Base-by-base conservation (phyloP, 73 alveolate species). In the Paramecium sonneborni region DNA sequence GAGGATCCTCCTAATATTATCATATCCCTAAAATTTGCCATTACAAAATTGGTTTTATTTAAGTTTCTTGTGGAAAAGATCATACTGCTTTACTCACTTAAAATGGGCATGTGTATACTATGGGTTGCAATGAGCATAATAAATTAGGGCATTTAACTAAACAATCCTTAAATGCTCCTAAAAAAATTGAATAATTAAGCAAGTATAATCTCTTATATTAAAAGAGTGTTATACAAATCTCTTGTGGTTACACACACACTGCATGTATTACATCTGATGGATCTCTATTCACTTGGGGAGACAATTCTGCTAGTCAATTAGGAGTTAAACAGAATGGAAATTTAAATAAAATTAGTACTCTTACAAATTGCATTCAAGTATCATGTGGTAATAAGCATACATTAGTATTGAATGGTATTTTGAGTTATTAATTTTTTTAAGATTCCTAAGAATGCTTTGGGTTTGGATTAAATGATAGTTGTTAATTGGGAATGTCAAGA, bases 51-150 rank as follows among this genome's bases (percentile, higher is more conserved):
- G 92, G 74, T 23, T 88, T 95, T 4, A 76, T 30, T 14, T 23
- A 72, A 28, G 93, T 92, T 3, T 43, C 96, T 24, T 94, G 97
- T 93, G 97, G 97, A 26, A 93, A 92, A 30, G 97, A 94, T 88
- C 97, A 94, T 48, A 92, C 97, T 0, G 96, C 95, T 12, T 76
- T 94, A 20, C 91, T 93, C 11, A 92, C 96, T 4, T 92, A 92
- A 85, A 69, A 67, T 28, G 97, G 97, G 3, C 82, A 85, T 39
- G 86, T 94, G 7, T 94, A 92, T 43, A 70, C 93, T 0, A 92
- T 94, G 95, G 98, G 98, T 24, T 70, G 92, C 34, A 94, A 94
- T 74, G 84, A 68, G 20, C 88, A 86, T 76, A 95, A 95, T 14
- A 86, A 92, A 76, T 57, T 94, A 18, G 97, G 97, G 62, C 62